Evolutionary conservation across 2,329 filamentous ascomycete genomes (phyloP).

Genomic region (Aspergillus fumigatus): DNA sequence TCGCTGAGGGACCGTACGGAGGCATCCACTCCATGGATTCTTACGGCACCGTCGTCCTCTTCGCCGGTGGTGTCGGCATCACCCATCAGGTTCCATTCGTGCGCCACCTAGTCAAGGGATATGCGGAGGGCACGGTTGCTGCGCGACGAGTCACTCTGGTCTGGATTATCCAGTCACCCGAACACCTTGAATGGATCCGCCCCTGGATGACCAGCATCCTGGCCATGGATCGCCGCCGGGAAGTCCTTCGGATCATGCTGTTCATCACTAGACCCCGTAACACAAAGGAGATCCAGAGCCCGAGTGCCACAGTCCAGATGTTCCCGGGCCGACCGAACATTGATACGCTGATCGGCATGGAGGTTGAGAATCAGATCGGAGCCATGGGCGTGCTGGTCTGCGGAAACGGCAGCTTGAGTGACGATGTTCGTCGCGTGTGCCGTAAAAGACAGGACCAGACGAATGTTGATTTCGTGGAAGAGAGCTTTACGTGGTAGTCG

Average conservation of each 20-base stretch:
- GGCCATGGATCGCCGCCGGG: conserved; percentile 71
- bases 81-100: conserved; percentile 91
- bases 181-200: conserved; percentile 88
- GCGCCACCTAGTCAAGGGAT: conserved; percentile 67
- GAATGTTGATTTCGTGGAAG: conserved; percentile 71
- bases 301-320: conserved; percentile 80
- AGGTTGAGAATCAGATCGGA: conserved; percentile 75
- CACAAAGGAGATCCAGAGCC: conserved; percentile 73
- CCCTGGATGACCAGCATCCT: conserved; percentile 79
- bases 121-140: conserved; percentile 66
- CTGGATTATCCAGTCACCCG: conserved; percentile 87
- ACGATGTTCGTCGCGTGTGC: conserved; percentile 69
- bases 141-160: conserved; percentile 77
- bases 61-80: conserved; percentile 90
- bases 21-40: conserved; percentile 81
- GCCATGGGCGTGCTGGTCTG: conserved; percentile 85
- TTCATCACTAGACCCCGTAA: conserved; percentile 87
- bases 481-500: conserved; percentile 58
- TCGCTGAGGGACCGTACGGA: conserved; percentile 86
- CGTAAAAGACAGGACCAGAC: conserved; percentile 57
- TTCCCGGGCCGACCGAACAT: conserved; percentile 85
- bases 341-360: conserved; percentile 70
- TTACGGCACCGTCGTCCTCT: conserved; percentile 85
- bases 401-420: conserved; percentile 68
- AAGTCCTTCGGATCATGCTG: conserved; percentile 78